Conservation (phyloP, 495 filamentous ascomycete genomes). For the Tetracladium setigerum region DNA sequence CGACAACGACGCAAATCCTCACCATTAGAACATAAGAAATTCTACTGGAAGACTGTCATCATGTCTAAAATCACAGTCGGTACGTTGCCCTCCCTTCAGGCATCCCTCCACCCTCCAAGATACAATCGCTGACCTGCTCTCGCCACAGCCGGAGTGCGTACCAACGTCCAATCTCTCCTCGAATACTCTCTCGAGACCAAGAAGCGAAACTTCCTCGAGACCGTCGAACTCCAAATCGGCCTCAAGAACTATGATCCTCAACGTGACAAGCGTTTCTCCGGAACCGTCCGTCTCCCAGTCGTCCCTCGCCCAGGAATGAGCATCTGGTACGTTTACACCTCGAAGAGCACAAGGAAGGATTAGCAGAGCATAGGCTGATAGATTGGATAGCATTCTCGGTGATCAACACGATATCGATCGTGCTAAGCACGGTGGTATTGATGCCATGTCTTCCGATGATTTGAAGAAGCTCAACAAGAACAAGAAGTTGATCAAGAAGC, state of each 20-base stretch:
- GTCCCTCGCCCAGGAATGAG: conserved; percentile 89
- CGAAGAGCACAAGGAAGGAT: conserved; percentile 4
- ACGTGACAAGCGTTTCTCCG: conserved; percentile 99
- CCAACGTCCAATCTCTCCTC: conserved; percentile 82
- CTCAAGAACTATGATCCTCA: conserved; percentile 99
- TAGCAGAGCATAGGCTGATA: conserved; percentile 11
- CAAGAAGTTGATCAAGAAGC: conserved; percentile 99
- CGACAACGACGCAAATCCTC: conserved; percentile 45
- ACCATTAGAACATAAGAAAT: conserved; percentile 50
- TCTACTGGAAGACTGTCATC: conserved; percentile 64
- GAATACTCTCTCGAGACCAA: conserved; percentile 94
- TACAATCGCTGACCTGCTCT: conserved; percentile 22
- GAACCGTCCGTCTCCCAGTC: conserved; percentile 88
- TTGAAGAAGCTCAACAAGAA: conserved; percentile 99
- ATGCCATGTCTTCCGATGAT: conserved; percentile 96
- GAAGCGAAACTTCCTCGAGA: conserved; percentile 99
- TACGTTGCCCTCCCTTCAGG: conserved; percentile 29
- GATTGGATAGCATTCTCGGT: conserved; percentile 68
- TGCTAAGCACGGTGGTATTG: conserved; percentile 94
- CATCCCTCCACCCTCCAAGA: neutral
- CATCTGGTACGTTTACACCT: conserved; percentile 61
- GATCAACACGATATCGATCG: conserved; percentile 99
- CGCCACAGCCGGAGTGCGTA: conserved; percentile 82
- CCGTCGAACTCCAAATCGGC: conserved; percentile 92
- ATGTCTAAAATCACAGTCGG: conserved; percentile 89